Evolutionary conservation across 2,329 filamentous ascomycete genomes (phyloP).

Genomic region (Dothideomycetes sp.): DNA sequence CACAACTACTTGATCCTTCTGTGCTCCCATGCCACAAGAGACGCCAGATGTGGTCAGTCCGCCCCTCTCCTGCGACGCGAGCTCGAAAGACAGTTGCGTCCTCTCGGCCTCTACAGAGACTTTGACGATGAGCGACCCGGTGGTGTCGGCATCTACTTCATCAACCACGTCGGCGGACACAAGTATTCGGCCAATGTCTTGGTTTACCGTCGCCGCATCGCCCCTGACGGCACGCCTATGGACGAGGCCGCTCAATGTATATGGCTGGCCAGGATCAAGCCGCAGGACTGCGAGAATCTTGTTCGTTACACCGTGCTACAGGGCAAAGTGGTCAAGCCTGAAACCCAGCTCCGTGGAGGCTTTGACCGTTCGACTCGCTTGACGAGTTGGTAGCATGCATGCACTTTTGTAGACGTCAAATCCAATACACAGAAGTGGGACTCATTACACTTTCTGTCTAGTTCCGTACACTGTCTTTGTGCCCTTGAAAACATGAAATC

Average conservation of each 20-base stretch:
- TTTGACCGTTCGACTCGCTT: slow-evolving; percentile 76
- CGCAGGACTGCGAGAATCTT: slow-evolving; percentile 89
- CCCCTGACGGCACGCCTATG: slow-evolving; percentile 15
- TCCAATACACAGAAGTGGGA: too few relatives aligned
- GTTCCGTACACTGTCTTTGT: too few relatives aligned
- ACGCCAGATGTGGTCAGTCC: slow-evolving; percentile 88
- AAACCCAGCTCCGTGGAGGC: slow-evolving; percentile 73
- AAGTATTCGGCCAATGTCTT: slow-evolving; percentile 95
- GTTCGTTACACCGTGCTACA: slow-evolving; percentile 81
- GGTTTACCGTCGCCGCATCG: slow-evolving; percentile 61
- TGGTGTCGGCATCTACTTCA: slow-evolving; percentile 92
- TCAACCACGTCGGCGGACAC: slow-evolving; percentile 91
- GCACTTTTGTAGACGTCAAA: neutral
- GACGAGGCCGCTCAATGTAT: slow-evolving; percentile 70
- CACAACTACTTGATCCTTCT: slow-evolving; percentile 83
- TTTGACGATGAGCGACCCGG: slow-evolving; percentile 80
- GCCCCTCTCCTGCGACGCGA: slow-evolving; percentile 83
- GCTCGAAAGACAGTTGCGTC: slow-evolving; percentile 78
- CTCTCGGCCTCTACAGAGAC: slow-evolving; percentile 76
- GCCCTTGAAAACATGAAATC: too few relatives aligned
- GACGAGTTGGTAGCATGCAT: slow-evolving; percentile 65
- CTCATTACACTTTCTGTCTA: too few relatives aligned
- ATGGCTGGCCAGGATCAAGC: slow-evolving; percentile 76
- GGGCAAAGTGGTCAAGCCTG: slow-evolving; percentile 89
- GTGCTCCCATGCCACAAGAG: slow-evolving; percentile 89